Conservation (phyloP, 768 basidiomycete species). For the Lactarius tabidus region DNA sequence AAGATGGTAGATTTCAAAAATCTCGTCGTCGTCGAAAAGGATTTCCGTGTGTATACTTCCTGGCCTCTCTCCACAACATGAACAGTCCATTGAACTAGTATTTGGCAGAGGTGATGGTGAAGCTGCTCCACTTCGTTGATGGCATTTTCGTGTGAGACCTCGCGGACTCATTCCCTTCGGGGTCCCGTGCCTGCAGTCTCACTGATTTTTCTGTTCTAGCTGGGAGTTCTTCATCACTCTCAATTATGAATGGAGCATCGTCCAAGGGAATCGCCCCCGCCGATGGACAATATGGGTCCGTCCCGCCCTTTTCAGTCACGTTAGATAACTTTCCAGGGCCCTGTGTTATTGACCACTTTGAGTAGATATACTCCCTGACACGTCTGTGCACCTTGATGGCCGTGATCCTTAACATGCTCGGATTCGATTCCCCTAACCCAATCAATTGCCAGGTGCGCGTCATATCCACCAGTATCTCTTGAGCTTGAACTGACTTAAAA, state of each 20-base stretch:
- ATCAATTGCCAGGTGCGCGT: slow-evolving; percentile 16
- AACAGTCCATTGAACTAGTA: no score
- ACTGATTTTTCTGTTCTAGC: background rate
- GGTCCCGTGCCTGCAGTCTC: no score
- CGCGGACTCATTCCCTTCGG: no score
- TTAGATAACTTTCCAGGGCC: background rate
- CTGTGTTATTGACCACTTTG: background rate
- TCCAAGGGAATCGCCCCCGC: slow-evolving; percentile 1
- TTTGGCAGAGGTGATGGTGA: background rate
- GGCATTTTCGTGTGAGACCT: slow-evolving; percentile 11
- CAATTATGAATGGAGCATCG: background rate
- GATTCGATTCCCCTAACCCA: background rate
- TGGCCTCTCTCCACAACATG: no score
- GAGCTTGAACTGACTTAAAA: background rate
- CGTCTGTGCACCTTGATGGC: background rate
- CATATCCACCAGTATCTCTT: background rate
- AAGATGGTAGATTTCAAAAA: slow-evolving; percentile 6
- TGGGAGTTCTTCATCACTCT: background rate
- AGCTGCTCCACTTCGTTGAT: slow-evolving; percentile 5
- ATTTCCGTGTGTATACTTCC: background rate
- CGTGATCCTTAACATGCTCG: slow-evolving; percentile 1
- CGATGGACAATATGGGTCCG: slow-evolving; percentile 15
- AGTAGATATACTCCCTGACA: slow-evolving; percentile 16
- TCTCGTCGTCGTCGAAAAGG: background rate
- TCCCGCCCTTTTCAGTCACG: background rate